Percentiles rank a stretch among this genome's conserved stretches.
Evolutionary conservation across 306 rosid genomes (phyloP).

Genomic region (Prunus campanulata): DNA sequence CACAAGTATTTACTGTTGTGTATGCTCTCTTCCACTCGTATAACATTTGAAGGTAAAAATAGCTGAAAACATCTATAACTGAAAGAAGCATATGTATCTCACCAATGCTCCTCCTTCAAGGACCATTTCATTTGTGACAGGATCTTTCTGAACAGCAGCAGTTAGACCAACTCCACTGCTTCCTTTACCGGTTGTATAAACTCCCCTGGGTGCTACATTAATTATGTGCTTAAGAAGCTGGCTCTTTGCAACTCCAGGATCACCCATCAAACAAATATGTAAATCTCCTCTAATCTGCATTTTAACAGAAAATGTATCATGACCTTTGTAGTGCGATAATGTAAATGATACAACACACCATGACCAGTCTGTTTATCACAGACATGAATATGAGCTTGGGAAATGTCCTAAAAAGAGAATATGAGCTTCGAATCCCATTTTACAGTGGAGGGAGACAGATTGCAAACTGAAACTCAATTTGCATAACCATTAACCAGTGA

Average conservation of each 20-base stretch:
- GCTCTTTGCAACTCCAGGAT: slow-evolving; percentile 99
- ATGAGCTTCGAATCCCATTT: not conserved
- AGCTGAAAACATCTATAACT: slow-evolving; percentile 1
- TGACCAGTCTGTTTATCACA: slow-evolving; percentile 1
- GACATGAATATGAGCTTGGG: not conserved
- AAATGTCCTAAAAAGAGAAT: not conserved
- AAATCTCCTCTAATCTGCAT: slow-evolving; percentile 95
- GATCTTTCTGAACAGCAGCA: slow-evolving; percentile 99
- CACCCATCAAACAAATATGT: slow-evolving; percentile 98
- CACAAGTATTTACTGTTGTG: slow-evolving; percentile 1
- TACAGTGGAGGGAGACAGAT: not conserved
- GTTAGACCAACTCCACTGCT: slow-evolving; percentile 99
- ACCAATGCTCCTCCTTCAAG: slow-evolving; percentile 99
- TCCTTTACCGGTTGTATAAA: slow-evolving; percentile 96
- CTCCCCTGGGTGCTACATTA: slow-evolving; percentile 94
- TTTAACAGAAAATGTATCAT: not conserved
- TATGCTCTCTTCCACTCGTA: slow-evolving; percentile 3
- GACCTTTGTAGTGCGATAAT: not conserved
- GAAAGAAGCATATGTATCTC: slow-evolving; percentile 32
- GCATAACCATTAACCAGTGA: not conserved
- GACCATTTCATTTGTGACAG: slow-evolving; percentile 97
- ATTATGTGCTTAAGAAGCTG: slow-evolving; percentile 97
- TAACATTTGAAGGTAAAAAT: slow-evolving; percentile 7
- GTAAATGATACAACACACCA: not conserved
- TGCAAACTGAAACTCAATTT: not conserved